Conservation (phyloP, 192 early-diverging fungal genomes). For the Podila clonocystis region DNA sequence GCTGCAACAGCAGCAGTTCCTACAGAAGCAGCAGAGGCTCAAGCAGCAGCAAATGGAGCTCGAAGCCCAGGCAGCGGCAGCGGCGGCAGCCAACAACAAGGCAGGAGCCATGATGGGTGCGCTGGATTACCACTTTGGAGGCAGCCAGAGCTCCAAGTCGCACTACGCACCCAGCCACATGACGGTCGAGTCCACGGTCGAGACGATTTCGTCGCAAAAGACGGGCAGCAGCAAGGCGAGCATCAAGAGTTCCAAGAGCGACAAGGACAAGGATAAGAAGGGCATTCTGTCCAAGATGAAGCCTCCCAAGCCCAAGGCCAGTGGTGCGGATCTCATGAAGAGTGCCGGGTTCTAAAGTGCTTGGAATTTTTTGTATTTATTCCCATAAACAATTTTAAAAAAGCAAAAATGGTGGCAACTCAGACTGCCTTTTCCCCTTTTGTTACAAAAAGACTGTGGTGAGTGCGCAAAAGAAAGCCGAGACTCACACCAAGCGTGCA, state of each 20-base stretch:
- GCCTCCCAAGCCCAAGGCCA: conserved; percentile 40
- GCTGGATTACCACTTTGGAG: conserved; percentile 32
- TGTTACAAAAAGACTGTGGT: too few species aligned
- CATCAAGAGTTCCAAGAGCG: conserved; percentile 16
- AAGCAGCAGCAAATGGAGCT: conserved; percentile 5
- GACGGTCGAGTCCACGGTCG: conserved; percentile 10
- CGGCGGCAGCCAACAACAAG: neutral
- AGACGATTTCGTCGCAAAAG: conserved; percentile 15
- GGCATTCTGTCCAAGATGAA: conserved; percentile 39
- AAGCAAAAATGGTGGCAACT: too few species aligned
- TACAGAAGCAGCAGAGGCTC: conserved; percentile 19
- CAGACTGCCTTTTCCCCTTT: too few species aligned
- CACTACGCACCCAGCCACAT: conserved; percentile 12
- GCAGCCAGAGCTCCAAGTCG: neutral
- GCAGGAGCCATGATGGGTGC: conserved; percentile 6
- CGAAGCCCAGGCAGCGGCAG: neutral
- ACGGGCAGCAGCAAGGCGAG: conserved; percentile 40
- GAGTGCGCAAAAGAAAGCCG: too few species aligned
- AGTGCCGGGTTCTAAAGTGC: conserved; percentile 33
- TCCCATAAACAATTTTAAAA: too few species aligned
- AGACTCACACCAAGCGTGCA: too few species aligned
- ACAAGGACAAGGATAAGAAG: conserved; percentile 35
- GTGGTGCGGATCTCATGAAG: conserved; percentile 38
- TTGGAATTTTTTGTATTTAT: neutral
- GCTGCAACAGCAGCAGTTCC: conserved; percentile 14